Evolutionary conservation across 2,329 filamentous ascomycete genomes (phyloP).

Genomic region (Colletotrichum scovillei): DNA sequence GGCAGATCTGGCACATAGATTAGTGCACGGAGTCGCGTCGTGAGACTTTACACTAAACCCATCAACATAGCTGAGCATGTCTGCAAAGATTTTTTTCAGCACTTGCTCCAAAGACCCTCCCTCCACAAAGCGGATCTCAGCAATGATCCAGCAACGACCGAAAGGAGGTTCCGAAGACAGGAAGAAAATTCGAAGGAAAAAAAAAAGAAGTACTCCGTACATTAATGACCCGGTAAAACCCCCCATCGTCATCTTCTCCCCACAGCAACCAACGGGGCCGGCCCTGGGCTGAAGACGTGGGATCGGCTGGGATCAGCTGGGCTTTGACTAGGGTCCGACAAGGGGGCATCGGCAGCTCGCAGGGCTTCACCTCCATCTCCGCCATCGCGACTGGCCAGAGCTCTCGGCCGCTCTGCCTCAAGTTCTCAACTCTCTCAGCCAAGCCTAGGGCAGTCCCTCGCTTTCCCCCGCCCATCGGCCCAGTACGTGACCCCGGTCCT

Average conservation of each 20-base stretch:
- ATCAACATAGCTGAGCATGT: conserved; percentile 11
- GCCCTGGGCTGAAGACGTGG: conserved; percentile 35
- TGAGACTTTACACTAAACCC: neutral
- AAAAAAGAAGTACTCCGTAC: neutral
- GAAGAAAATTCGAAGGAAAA: conserved; percentile 15
- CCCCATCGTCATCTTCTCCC: conserved; percentile 36
- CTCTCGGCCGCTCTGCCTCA: conserved; percentile 30
- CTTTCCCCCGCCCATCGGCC: conserved; percentile 31
- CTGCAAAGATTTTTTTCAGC: conserved; percentile 10
- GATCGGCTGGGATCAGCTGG: conserved; percentile 28
- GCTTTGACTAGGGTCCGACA: conserved; percentile 16
- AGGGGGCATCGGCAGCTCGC: conserved; percentile 26
- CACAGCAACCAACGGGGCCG: conserved; percentile 35
- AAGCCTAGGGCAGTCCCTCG: conserved; percentile 28
- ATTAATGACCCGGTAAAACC: conserved; percentile 20
- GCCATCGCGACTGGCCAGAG: conserved; percentile 31
- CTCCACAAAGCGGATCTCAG: conserved; percentile 23
- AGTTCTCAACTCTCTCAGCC: conserved; percentile 19
- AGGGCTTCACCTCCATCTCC: conserved; percentile 33
- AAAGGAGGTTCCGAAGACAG: conserved; percentile 14
- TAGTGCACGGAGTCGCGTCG: conserved; percentile 1
- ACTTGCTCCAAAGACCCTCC: conserved; percentile 15
- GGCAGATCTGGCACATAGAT: conserved; percentile 13
- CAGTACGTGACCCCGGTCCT: conserved; percentile 14
- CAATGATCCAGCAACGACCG: conserved; percentile 26